phyloP scores from a whole-genome alignment of 805 yeast genomes.

The Cyberlindnera xishuangbannaensis region DNA sequence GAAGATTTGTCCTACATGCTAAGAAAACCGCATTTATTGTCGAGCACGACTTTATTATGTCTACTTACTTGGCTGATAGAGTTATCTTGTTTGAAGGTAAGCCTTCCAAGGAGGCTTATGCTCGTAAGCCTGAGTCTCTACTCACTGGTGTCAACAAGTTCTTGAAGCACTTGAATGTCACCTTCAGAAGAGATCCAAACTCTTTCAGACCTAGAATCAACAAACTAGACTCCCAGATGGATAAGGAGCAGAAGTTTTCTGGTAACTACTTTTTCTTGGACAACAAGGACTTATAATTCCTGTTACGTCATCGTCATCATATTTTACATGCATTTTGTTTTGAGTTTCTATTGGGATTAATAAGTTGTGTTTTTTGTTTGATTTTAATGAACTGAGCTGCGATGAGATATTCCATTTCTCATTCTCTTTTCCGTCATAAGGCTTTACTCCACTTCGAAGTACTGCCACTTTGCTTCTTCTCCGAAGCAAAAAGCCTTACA shows the following conservation, averaged over 20 bases:
- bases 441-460: neutral
- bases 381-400: no score
- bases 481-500: no score
- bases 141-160: constrained; percentile 96
- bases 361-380: no score
- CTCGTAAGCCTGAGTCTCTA: constrained; percentile 86
- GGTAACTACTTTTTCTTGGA: constrained; percentile 98
- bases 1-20: constrained; percentile 92
- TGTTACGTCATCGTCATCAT: no score
- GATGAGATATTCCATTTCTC: no score
- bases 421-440: no score
- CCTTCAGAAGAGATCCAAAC: constrained; percentile 98
- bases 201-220: constrained; percentile 98
- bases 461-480: no score
- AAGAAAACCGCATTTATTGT: constrained; percentile 99
- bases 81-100: constrained; percentile 97
- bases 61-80: constrained; percentile 97
- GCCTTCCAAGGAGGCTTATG: constrained; percentile 82
- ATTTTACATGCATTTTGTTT: constrained; percentile 2
- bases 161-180: constrained; percentile 94
- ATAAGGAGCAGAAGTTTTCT: constrained; percentile 86
- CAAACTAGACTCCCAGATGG: constrained; percentile 97
- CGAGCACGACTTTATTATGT: constrained; percentile 99
- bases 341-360: neutral
- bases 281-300: constrained; percentile 42